Evolutionary conservation across 768 basidiomycete species (phyloP), one percentile per base, ranked within the genome.

Genomic region (Trametopsis cervina): DNA sequence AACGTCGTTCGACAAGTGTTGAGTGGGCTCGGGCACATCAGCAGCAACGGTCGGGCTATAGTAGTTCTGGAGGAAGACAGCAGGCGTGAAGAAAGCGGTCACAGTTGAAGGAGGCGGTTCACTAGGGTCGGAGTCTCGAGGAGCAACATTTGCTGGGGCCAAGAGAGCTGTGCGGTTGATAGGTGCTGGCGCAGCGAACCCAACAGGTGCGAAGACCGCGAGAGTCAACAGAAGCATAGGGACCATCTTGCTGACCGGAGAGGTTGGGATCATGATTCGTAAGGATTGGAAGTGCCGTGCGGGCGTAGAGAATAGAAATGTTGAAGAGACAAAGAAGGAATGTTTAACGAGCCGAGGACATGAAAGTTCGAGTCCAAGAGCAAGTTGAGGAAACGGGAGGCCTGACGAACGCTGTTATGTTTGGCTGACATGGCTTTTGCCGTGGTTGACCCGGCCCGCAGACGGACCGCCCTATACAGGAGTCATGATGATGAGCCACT

Each of bases 221-320:
- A 54, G 36, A 24, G 45, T 40, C 3, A 50, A 44, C 25, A 50
- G 44, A 22, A 54, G n/a, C n/a, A 54, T 9, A 11, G 53, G 45
- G 20, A 54, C 24, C 26, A 46, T n/a, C 17, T 44, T 50, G 33
- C 25, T 49, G 44, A 23, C 17, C 15, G 18, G 25, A 23, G 42
- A 6, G 23, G 20, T 20, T 20, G 10, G 22, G 17, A 17, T 47
- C 18, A 39, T 47, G 11, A 29, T 20, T 26, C 40, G 43, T 45
- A 54, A 51, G 26, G 53, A 54, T 54, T 49, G 53, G 50, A 45
- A 42, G 49, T 54, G 53, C 53, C 53, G 53, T 50, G 53, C 37
- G 53, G 53, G 53, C 53, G 44, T 54, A 42, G 23, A 24, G 24
- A 40, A 47, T 11, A 41, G 12, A 40, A 18, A 23, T 33, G 42